These are phyloP conservation scores for Apiotrichum brassicae DNA, from an alignment of 1,284 basidiomycete species.

Conservation along the genomic window DNA sequence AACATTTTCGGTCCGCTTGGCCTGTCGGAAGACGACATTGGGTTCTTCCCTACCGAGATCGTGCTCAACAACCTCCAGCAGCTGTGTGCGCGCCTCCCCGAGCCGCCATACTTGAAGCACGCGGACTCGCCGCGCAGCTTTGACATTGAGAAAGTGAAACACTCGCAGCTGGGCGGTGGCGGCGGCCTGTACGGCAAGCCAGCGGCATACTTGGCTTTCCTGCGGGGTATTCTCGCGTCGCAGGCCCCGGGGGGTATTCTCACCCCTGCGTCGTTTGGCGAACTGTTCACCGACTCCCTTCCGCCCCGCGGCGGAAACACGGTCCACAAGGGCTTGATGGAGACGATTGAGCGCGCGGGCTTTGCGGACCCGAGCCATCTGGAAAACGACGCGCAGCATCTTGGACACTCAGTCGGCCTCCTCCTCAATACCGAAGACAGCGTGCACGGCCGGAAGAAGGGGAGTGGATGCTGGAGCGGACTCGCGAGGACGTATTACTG, in stretches of 20 bases:
- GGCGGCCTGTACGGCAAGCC: conserved; percentile 34
- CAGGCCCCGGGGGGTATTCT: conserved; percentile 14
- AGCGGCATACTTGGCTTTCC: conserved; percentile 29
- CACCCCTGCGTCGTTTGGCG: conserved; percentile 12
- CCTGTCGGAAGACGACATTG: conserved; percentile 18
- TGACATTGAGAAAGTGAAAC: background rate
- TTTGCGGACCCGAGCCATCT: conserved; percentile 14
- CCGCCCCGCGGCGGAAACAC: conserved; percentile 1
- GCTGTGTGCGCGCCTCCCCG: conserved; percentile 12
- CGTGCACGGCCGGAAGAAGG: conserved; percentile 14
- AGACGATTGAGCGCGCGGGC: conserved; percentile 2
- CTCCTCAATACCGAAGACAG: conserved; percentile 6
- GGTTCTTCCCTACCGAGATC: conserved; percentile 27
- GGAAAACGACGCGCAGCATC: conserved; percentile 7
- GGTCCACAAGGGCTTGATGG: conserved; percentile 8
- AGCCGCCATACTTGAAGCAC: conserved; percentile 6
- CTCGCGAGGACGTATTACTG: conserved; percentile 22
- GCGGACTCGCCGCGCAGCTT: background rate
- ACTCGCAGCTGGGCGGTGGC: conserved; percentile 24
- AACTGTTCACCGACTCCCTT: conserved; percentile 24
- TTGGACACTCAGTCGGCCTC: conserved; percentile 15
- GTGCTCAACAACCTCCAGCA: conserved; percentile 14
- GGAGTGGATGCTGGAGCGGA: conserved; percentile 26
- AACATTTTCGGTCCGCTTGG: conserved; percentile 13
- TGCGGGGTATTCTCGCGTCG: conserved; percentile 27